Percentiles rank a stretch among this genome's conserved stretches.
Conservation (phyloP, 2,329 filamentous ascomycete genomes). For the Dothideomycetes sp. region DNA sequence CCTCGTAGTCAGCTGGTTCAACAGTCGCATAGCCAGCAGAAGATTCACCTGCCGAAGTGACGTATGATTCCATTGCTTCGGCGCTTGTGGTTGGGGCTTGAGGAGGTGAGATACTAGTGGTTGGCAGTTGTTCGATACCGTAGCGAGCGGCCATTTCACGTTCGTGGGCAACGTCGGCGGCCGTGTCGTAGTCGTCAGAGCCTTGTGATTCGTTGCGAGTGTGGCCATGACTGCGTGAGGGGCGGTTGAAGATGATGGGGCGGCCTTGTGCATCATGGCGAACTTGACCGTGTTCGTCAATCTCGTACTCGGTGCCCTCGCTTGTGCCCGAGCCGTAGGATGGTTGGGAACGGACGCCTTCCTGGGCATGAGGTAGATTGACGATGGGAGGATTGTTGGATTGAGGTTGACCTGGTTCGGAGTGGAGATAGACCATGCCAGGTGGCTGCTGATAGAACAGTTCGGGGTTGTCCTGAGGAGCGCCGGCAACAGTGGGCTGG, state of each 20-base stretch:
- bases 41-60: slow-evolving; percentile 15
- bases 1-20: slow-evolving; percentile 26
- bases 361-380: slow-evolving; percentile 16
- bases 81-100: slow-evolving; percentile 23
- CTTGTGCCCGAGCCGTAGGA: slow-evolving; percentile 41
- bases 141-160: slow-evolving; percentile 40
- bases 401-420: slow-evolving; percentile 15
- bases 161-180: slow-evolving; percentile 41
- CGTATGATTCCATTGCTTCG: slow-evolving; percentile 25
- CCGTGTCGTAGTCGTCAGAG: slow-evolving; percentile 48
- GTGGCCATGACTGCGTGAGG: background rate
- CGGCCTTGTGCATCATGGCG: slow-evolving; percentile 53
- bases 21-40: slow-evolving; percentile 19
- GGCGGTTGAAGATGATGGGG: slow-evolving; percentile 43
- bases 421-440: slow-evolving; percentile 23
- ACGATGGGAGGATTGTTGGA: background rate
- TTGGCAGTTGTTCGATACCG: slow-evolving; percentile 25
- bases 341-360: slow-evolving; percentile 34
- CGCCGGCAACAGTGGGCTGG: slow-evolving; percentile 1
- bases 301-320: slow-evolving; percentile 65
- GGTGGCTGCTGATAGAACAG: slow-evolving; percentile 40
- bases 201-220: slow-evolving; percentile 27
- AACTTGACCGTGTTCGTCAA: slow-evolving; percentile 53
- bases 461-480: slow-evolving; percentile 15
- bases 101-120: slow-evolving; percentile 23